Conservation (phyloP, 768 basidiomycete genomes). For the Hypholoma sublateritium region DNA sequence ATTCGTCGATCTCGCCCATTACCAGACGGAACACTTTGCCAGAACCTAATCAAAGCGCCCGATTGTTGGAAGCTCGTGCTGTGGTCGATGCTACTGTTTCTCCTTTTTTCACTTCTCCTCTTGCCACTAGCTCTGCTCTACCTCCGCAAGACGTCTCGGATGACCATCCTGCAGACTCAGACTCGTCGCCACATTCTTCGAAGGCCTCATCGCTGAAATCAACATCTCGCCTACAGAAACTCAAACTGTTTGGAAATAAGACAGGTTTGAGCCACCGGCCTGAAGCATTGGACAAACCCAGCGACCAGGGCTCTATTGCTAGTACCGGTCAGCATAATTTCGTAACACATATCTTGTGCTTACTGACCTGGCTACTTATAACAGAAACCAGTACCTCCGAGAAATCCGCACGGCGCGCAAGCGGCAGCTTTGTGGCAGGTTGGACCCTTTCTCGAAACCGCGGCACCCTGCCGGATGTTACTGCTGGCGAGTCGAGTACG, state of each 20-base stretch:
- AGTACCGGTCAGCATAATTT: constrained; percentile 20
- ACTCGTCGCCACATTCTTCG: constrained; percentile 23
- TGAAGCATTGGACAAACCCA: constrained; percentile 13
- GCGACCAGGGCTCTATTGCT: constrained; percentile 19
- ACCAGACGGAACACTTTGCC: constrained; percentile 22
- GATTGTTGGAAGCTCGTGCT: neutral
- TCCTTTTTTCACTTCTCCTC: constrained; percentile 15
- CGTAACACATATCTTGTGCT: constrained; percentile 2
- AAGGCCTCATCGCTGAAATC: constrained; percentile 20
- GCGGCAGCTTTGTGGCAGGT: constrained; percentile 18
- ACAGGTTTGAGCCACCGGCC: constrained; percentile 3
- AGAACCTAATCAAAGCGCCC: constrained; percentile 7
- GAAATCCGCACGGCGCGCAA: constrained; percentile 20
- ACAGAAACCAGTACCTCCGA: constrained; percentile 17
- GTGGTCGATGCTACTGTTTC: neutral
- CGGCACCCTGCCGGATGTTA: constrained; percentile 16
- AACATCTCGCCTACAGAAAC: constrained; percentile 22
- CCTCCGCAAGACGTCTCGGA: constrained; percentile 9
- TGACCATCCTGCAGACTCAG: constrained; percentile 18
- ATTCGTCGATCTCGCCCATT: constrained; percentile 16
- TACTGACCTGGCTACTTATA: constrained; percentile 3
- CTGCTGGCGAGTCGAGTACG: constrained; percentile 8
- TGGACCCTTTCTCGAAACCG: constrained; percentile 20
- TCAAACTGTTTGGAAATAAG: constrained; percentile 23
- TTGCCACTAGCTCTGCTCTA: constrained; percentile 11